Conservation (phyloP, 2,329 filamentous ascomycete genomes). For the Teratosphaeria gauchensis region DNA sequence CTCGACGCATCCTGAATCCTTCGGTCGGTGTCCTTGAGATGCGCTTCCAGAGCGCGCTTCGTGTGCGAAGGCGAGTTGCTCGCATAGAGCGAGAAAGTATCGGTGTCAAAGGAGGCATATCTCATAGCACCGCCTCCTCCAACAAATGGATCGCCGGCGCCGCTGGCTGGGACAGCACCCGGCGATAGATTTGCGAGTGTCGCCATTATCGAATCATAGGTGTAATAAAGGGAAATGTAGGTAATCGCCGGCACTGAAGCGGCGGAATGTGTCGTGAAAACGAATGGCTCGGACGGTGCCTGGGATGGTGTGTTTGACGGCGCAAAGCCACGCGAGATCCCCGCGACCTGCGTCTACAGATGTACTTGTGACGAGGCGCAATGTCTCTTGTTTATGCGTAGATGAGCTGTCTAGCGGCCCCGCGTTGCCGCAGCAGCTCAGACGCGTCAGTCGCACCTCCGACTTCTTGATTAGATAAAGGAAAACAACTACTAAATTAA, state of each 20-base stretch:
- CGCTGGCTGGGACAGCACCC: constrained; percentile 32
- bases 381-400: background rate
- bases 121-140: constrained; percentile 46
- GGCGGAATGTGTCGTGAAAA: background rate
- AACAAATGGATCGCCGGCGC: constrained; percentile 36
- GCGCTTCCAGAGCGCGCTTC: constrained; percentile 79
- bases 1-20: constrained; percentile 85
- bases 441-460: background rate
- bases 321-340: background rate
- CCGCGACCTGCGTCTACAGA: background rate
- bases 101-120: constrained; percentile 71
- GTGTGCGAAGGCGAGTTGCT: constrained; percentile 72
- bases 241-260: background rate
- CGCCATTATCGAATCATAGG: constrained; percentile 25
- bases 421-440: background rate
- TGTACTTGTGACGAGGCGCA: background rate
- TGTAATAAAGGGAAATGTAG: background rate
- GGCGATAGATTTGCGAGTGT: constrained; percentile 32
- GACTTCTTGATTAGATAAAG: background rate
- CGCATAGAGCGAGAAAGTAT: constrained; percentile 68
- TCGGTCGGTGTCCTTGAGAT: constrained; percentile 84
- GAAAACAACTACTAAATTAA: background rate
- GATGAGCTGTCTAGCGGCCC: background rate
- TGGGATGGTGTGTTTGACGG: background rate
- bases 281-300: background rate